phyloP scores from a whole-genome alignment of 2,329 filamentous ascomycete species.

The Ascochyta koolunga region DNA sequence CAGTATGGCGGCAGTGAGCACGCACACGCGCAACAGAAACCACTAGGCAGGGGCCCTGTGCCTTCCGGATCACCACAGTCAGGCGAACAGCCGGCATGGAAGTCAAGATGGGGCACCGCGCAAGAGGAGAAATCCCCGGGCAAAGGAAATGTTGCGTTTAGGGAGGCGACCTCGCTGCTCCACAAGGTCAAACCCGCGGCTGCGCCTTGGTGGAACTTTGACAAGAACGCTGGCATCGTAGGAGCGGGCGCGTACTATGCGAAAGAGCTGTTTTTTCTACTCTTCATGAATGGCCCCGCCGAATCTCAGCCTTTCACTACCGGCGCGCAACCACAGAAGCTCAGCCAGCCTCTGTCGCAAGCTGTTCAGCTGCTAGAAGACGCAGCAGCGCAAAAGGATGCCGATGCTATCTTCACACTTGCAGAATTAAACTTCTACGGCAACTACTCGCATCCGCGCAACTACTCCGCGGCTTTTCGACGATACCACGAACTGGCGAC shows the following conservation, averaged over 20 bases:
- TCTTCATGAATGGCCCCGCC: constrained; percentile 69
- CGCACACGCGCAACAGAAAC: constrained; percentile 33
- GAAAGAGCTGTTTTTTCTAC: constrained; percentile 65
- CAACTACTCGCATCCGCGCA: constrained; percentile 84
- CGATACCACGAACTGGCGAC: constrained; percentile 81
- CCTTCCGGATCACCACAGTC: constrained; percentile 22
- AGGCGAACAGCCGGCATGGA: constrained; percentile 28
- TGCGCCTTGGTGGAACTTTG: constrained; percentile 48
- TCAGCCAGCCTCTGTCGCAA: constrained; percentile 59
- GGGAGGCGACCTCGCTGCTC: constrained; percentile 51
- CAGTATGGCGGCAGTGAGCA: constrained; percentile 31
- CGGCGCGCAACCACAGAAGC: constrained; percentile 48
- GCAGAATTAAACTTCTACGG: constrained; percentile 97
- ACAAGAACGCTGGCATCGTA: constrained; percentile 63
- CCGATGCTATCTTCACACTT: constrained; percentile 86
- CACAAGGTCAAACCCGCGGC: constrained; percentile 50
- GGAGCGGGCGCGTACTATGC: constrained; percentile 65
- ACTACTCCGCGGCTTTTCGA: constrained; percentile 79
- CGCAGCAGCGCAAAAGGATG: constrained; percentile 64
- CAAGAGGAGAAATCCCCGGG: constrained; percentile 18
- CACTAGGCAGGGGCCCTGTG: constrained; percentile 22
- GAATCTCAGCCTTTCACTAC: constrained; percentile 52
- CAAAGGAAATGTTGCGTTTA: constrained; percentile 34
- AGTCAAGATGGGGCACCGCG: constrained; percentile 27
- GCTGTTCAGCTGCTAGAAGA: constrained; percentile 65